Evolutionary conservation across 805 yeast species (phyloP).

Genomic region (Wickerhamomyces pijperi): DNA sequence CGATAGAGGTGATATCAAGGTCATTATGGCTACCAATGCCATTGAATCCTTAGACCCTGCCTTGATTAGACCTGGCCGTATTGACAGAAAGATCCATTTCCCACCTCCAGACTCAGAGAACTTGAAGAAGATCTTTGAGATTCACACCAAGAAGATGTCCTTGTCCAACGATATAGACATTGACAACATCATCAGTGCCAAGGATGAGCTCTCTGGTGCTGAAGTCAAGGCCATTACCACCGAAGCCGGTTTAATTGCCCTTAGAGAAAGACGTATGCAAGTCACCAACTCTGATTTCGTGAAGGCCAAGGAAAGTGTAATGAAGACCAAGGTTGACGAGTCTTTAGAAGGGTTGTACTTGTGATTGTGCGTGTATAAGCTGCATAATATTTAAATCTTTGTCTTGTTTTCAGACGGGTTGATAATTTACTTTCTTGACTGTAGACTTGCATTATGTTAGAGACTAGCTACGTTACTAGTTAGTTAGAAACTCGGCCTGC

Average conservation of each 20-base stretch:
- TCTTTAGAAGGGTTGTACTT: slow-evolving; percentile 83
- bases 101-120: slow-evolving; percentile 93
- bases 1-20: slow-evolving; percentile 94
- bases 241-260: slow-evolving; percentile 90
- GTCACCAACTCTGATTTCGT: slow-evolving; percentile 90
- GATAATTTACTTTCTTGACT: too few relatives aligned
- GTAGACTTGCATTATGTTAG: too few relatives aligned
- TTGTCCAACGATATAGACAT: slow-evolving; percentile 79
- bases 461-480: too few relatives aligned
- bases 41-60: slow-evolving; percentile 94
- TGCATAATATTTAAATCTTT: too few relatives aligned
- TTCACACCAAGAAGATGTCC: slow-evolving; percentile 91
- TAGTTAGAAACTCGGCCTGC: too few relatives aligned
- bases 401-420: too few relatives aligned
- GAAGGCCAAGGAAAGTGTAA: slow-evolving; percentile 86
- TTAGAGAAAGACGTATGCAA: slow-evolving; percentile 96
- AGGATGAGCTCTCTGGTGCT: slow-evolving; percentile 94
- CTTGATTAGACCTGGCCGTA: slow-evolving; percentile 91
- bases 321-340: slow-evolving; percentile 95
- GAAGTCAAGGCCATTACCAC: slow-evolving; percentile 97
- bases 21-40: slow-evolving; percentile 95
- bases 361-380: slow-evolving; percentile 5
- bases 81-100: slow-evolving; percentile 89
- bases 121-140: slow-evolving; percentile 82
- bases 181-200: slow-evolving; percentile 78